These are phyloP conservation scores for Gamsiella multidivaricata DNA, from an alignment of 192 early-diverging fungal species.

Conservation along the genomic window DNA sequence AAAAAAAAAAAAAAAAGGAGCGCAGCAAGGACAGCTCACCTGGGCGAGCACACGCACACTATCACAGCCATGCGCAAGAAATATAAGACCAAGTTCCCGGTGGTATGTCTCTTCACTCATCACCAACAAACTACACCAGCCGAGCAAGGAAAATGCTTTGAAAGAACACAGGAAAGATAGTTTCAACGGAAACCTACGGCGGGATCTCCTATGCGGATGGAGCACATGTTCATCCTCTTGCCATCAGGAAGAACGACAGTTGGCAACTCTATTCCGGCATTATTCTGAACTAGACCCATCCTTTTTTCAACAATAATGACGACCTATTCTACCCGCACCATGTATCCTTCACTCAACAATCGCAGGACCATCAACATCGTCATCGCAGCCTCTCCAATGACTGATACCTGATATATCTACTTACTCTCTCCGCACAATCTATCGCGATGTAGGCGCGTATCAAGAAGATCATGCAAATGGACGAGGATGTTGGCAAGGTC, in stretches of 20 bases:
- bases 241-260: neutral
- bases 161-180: constrained; percentile 2
- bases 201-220: no score
- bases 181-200: no score
- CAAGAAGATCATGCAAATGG: constrained; percentile 99
- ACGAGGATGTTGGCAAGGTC: constrained; percentile 99
- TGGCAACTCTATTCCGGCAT: neutral
- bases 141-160: no score
- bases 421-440: constrained; percentile 3
- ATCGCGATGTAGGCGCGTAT: constrained; percentile 84
- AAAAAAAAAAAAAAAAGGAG: neutral
- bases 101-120: constrained; percentile 67
- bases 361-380: no score
- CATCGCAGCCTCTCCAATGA: no score
- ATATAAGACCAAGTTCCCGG: constrained; percentile 94
- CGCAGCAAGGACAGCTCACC: neutral
- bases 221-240: no score
- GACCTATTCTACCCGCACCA: neutral
- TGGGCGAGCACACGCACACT: neutral
- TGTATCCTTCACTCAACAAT: neutral
- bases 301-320: neutral
- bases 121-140: neutral
- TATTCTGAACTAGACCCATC: constrained; percentile 2
- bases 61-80: constrained; percentile 79
- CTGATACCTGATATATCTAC: no score